phyloP scores from a whole-genome alignment of 176 grass and related monocot genomes.

The Phragmites australis region DNA sequence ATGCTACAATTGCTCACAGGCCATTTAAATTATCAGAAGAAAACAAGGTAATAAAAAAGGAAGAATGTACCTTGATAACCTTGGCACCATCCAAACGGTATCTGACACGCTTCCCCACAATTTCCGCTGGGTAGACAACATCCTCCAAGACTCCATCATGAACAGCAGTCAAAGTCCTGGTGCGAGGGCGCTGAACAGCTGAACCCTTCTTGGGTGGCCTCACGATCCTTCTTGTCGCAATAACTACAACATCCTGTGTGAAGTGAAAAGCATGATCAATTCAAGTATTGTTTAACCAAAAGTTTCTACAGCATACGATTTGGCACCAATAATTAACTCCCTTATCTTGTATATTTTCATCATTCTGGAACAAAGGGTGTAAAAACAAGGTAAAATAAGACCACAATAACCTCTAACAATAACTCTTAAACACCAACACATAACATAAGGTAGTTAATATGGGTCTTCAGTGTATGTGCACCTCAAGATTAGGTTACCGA shows the following conservation, averaged over 20 bases:
- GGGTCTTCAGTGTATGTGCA: background rate
- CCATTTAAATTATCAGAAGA: background rate
- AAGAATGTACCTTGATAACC: conserved; percentile 28
- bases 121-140: conserved; percentile 26
- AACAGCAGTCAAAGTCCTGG: conserved; percentile 64
- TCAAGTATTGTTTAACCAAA: background rate
- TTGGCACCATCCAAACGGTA: conserved; percentile 64
- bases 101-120: conserved; percentile 46
- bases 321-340: background rate
- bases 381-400: background rate
- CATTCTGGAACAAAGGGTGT: background rate
- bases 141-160: conserved; percentile 75
- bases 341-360: background rate
- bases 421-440: background rate
- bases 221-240: conserved; percentile 70
- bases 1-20: background rate
- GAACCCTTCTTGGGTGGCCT: conserved; percentile 84
- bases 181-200: conserved; percentile 63
- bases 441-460: background rate
- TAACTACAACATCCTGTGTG: conserved; percentile 62
- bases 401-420: background rate
- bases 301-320: background rate
- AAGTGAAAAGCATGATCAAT: background rate
- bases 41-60: background rate
- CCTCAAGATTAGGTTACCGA: background rate